Evolutionary conservation across 2,329 filamentous ascomycete species (phyloP).

Genomic region (Fusarium nurragi): DNA sequence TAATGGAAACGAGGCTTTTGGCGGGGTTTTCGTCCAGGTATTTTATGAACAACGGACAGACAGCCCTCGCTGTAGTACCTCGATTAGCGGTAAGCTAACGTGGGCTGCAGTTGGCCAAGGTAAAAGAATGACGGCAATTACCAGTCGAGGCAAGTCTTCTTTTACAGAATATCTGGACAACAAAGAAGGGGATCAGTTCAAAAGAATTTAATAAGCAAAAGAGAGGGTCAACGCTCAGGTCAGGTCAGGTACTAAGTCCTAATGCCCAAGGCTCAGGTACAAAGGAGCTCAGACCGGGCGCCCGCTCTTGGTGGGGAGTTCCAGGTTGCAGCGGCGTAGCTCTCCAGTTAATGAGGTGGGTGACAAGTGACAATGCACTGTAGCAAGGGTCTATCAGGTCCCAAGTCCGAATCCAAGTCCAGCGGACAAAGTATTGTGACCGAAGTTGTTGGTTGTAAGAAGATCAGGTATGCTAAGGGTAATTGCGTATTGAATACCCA

Average conservation of each 20-base stretch:
- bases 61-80: neutral
- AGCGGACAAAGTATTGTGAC: neutral
- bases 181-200: neutral
- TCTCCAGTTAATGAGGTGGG: constrained; percentile 22
- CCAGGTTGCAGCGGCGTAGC: constrained; percentile 17
- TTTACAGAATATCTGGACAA: neutral
- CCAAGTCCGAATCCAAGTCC: neutral
- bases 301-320: constrained; percentile 22
- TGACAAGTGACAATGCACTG: constrained; percentile 27
- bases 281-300: constrained; percentile 29
- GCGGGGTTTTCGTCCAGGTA: constrained; percentile 42
- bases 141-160: neutral
- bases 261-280: constrained; percentile 29
- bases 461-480: neutral
- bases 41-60: neutral
- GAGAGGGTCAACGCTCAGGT: constrained; percentile 5
- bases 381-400: constrained; percentile 18
- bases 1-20: constrained; percentile 23
- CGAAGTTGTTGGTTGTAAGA: neutral
- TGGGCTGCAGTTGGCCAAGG: constrained; percentile 6
- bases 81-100: constrained; percentile 36
- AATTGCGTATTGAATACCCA: neutral
- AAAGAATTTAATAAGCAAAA: constrained; percentile 2
- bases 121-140: neutral
- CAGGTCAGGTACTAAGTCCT: constrained; percentile 2